Base-by-base conservation (phyloP, 192 early-diverging fungal genomes). In the Mortierella alpina region DNA sequence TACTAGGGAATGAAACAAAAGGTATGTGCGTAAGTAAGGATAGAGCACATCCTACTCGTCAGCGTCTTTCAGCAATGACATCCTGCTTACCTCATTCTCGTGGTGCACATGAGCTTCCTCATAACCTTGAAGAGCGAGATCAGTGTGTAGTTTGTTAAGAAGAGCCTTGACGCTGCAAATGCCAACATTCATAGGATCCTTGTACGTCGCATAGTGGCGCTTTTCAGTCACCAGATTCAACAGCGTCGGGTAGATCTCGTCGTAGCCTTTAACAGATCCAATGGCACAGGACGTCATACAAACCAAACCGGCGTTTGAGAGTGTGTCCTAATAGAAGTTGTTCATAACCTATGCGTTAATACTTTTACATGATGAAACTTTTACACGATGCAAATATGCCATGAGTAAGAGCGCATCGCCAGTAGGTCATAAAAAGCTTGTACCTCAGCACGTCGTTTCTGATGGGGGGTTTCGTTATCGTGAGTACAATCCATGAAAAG, bases 401-500 rank as follows among this genome's bases (percentile, higher is more conserved):
- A 1, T 31, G 31, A 49, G 12, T 23, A 13, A 9, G n/a, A 45
- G 41, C 22, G 56, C 14, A 49, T 48, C 31, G 15, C 17, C 6
- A 20, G 40, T 7, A 65, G 49, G 63, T 12, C 13, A 15, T 6
- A 40, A 31, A 53, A 5, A 68, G 15, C 46, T 4, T 8, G 56
- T 67, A 77, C 66, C 63, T 83, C 90, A 5, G 96, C 91, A 0
- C 90, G 91, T 61, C 97, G 88, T 59, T 95, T 96, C 77, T 99
- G 96, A 23, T 93, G 88, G 3, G 98, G 98, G 3, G 94, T 94
- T 83, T 98, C 95, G 77, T 99, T 99, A 83, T 99, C 98, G 66
- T 99, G 98, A 13, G 98, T 99, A 87, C 97, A 98, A 82, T 99
- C 98, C 92, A 99, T 98, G 79, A 99, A 97, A 11, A 99, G 87